These are phyloP conservation scores for Magnaporthiopsis rhizophila DNA, from an alignment of 2,329 filamentous ascomycete genomes.

Conservation along the genomic window DNA sequence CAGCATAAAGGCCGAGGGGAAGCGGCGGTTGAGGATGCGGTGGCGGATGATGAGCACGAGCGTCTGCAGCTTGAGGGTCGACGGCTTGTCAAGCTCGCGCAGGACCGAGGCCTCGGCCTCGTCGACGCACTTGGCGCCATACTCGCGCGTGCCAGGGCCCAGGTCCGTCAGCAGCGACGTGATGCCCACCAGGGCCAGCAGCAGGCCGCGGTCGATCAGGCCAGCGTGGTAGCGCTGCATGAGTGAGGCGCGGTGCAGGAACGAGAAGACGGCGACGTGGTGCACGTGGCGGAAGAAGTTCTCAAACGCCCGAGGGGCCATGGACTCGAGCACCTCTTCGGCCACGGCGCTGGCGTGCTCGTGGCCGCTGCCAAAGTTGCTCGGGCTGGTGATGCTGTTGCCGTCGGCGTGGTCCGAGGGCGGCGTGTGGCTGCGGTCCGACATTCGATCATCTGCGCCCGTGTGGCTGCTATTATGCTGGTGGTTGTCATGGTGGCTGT, in stretches of 20 bases:
- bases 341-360: constrained; percentile 10
- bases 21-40: constrained; percentile 35
- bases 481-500: neutral
- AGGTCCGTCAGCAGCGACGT: constrained; percentile 46
- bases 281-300: constrained; percentile 52
- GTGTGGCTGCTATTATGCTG: neutral
- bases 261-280: constrained; percentile 51
- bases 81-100: constrained; percentile 44
- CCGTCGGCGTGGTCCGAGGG: constrained; percentile 9
- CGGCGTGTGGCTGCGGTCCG: constrained; percentile 3
- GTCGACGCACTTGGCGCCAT: constrained; percentile 45
- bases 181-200: constrained; percentile 47
- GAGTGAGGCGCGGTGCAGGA: constrained; percentile 49
- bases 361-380: constrained; percentile 13
- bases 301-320: constrained; percentile 45
- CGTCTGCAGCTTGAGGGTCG: constrained; percentile 45
- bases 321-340: constrained; percentile 37
- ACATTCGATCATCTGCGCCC: constrained; percentile 1
- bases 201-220: constrained; percentile 44
- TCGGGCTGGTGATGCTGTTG: constrained; percentile 17
- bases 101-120: constrained; percentile 46
- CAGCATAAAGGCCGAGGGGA: constrained; percentile 39
- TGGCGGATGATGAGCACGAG: constrained; percentile 39
- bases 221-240: constrained; percentile 52
- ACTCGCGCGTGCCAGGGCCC: constrained; percentile 41